phyloP scores from a whole-genome alignment of 148 eudicot species.

The Camellia japonica region DNA sequence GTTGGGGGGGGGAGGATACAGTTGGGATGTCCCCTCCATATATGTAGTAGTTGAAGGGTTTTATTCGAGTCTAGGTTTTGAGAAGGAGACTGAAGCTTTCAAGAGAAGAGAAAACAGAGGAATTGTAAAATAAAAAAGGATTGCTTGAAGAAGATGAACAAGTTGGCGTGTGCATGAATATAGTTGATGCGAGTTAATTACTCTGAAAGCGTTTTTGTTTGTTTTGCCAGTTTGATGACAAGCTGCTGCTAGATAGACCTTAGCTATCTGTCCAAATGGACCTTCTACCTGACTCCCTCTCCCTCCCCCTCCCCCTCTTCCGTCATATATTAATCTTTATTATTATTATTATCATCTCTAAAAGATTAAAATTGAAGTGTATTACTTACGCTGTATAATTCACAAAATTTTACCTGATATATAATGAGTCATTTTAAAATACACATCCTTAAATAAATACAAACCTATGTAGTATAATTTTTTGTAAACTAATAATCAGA shows the following conservation, averaged over 20 bases:
- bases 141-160: constrained; percentile 35
- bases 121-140: neutral
- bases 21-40: neutral
- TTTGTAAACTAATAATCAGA: no score
- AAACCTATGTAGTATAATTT: no score
- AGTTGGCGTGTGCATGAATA: neutral
- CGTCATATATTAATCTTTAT: no score
- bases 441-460: no score
- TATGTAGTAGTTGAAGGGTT: neutral
- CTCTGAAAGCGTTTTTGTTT: neutral
- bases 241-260: neutral
- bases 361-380: no score
- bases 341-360: no score
- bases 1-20: neutral
- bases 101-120: neutral
- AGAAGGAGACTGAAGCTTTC: neutral
- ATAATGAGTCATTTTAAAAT: no score
- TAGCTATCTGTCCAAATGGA: neutral
- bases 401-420: no score
- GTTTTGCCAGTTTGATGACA: neutral
- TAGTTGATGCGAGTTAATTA: neutral
- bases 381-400: no score
- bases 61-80: neutral
- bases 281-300: neutral
- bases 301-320: neutral